Evolutionary conservation across 1,284 basidiomycete genomes (phyloP), one percentile per base, ranked within the genome.

Genomic region (Malassezia nana): DNA sequence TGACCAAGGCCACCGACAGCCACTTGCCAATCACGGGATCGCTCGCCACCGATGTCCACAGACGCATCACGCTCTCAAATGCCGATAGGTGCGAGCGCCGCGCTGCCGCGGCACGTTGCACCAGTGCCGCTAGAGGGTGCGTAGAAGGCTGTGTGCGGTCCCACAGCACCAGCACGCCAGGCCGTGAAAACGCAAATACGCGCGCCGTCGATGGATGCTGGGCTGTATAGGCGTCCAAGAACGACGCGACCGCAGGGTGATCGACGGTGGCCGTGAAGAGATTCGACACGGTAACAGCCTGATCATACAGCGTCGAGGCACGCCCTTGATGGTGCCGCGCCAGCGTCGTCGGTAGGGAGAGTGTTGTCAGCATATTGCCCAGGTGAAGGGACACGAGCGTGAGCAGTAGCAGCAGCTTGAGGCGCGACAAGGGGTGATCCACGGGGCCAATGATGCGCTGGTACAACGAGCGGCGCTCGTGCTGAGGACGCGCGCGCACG

Each of bases 21-120:
- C 89, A 94, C 78, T 98, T 98, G 69, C 83, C 85, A 63, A 98
- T 78, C 50, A 96, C 83, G 0, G 92, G 92, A 72, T 98, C 92
- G 28, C 89, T 89, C 49, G 95, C 89, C 59, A 96, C 82, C n/a
- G 79, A 78, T 7, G 88, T 89, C 92, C 91, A 96, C n/a, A 83
- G 81, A 33, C 82, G 83, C 85, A 95, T 88, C 78, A 94, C 89
- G 58, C 82, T 80, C 62, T 94, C 89, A 58, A 94, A 78, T 33
- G 78, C 76, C 16, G 77, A 75, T 6, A 56, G 29, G 6, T n/a
- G 29, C 9, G 40, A 31, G 7, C 16, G 39, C 18, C 40, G 40
- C 45, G 24, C 18, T 4, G 29, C 15, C 20, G 35, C 28, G 18
- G 35, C 28, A 15, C 31, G 29, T 25, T 49, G 45, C 20, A 46